Evolutionary conservation across 139 green algal genomes (phyloP), one percentile per base, ranked within the genome.

Genomic region (Chlamydomonas asymmetrica): DNA sequence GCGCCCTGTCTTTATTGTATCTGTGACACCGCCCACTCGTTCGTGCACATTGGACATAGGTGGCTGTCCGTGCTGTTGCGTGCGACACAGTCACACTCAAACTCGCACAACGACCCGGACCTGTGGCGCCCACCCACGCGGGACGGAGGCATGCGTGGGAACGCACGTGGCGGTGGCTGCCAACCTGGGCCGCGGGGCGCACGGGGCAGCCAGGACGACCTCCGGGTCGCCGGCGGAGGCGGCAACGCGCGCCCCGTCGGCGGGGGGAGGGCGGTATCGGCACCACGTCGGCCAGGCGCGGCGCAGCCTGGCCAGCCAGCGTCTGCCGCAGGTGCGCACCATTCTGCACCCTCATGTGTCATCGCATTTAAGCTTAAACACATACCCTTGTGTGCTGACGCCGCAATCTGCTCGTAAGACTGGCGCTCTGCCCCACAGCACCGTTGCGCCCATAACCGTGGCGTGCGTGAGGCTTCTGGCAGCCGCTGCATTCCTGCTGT

Each of bases 81-180:
- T 52, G 45, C 45, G 45, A 10, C 45, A 16, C 45, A 25, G 45
- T 22, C 16, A 3, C 70, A 76, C 57, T 61, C 32, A 7, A n/a
- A 65, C 50, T 5, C 31, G 31, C 50, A 62, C 10, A 57, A 76
- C 13, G 86, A 91, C 66, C 86, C 86, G 10, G 85, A 89, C 68
- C 81, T 89, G 37, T 91, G 87, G 87, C 56, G 83, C 3, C 76
- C 86, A 4, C 81, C 81, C 62, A 86, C 64, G 2, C 59, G 74
- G 1, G 78, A 82, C 16, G 74, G 70, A 9, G 57, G 62, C 40
- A 31, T 52, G 45, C 23, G 31, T 38, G 35, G 27, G 22, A 20
- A 67, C 39, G 34, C 18, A 29, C 54, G 8, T 49, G 72, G 49
- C 63, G 63, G 32, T 3, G 31, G 22, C 59, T 25, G 34, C 35